phyloP scores from a whole-genome alignment of 2,329 filamentous ascomycete genomes.

The Phialocephala subalpina region DNA sequence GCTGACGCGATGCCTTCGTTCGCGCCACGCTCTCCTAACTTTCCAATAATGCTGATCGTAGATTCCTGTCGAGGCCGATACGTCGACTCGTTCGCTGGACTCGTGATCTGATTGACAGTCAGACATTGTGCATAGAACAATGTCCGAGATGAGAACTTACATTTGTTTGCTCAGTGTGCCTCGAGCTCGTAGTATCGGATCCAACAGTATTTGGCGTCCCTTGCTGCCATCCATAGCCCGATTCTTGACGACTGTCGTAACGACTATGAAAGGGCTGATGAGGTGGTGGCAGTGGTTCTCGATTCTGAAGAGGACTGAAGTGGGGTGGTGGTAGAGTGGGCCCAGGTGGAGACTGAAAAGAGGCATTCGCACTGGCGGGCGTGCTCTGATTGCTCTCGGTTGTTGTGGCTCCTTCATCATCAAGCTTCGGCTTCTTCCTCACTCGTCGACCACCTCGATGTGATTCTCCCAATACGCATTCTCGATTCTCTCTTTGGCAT shows the following conservation, averaged over 20 bases:
- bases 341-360: conserved; percentile 20
- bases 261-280: conserved; percentile 30
- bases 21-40: conserved; percentile 20
- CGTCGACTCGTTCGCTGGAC: conserved; percentile 25
- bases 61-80: conserved; percentile 32
- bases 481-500: conserved; percentile 43
- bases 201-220: conserved; percentile 24
- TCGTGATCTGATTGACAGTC: conserved; percentile 29
- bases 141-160: conserved; percentile 22
- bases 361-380: conserved; percentile 11
- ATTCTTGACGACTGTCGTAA: conserved; percentile 31
- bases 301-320: conserved; percentile 25
- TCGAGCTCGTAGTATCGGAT: conserved; percentile 32
- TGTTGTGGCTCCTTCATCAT: conserved; percentile 28
- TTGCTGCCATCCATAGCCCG: conserved; percentile 30
- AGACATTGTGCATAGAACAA: not conserved
- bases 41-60: conserved; percentile 28
- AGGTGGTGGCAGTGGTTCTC: conserved; percentile 15
- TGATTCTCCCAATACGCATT: conserved; percentile 44
- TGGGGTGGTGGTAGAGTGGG: conserved; percentile 9
- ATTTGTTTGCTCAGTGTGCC: conserved; percentile 34
- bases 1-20: conserved; percentile 42
- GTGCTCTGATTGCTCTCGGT: conserved; percentile 14
- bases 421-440: conserved; percentile 41
- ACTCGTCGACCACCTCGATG: conserved; percentile 44